phyloP scores from a whole-genome alignment of 202 grass and related monocot genomes.

The Dendrocalamus latiflorus region DNA sequence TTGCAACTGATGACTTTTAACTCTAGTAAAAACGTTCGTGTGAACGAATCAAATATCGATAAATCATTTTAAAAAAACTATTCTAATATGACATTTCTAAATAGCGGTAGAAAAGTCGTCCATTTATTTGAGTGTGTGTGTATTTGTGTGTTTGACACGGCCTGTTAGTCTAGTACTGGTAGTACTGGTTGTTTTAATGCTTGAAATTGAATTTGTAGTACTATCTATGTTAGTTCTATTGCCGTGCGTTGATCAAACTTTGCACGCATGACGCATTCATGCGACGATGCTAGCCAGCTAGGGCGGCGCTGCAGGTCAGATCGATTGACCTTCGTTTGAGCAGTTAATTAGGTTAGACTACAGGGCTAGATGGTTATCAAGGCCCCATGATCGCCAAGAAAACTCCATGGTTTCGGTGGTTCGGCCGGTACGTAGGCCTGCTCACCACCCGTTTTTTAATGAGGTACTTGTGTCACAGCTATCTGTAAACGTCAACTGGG shows the following conservation, averaged over 20 bases:
- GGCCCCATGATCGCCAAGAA: neutral
- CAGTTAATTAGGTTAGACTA: neutral
- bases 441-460: neutral
- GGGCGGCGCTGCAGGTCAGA: slow-evolving; percentile 26
- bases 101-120: too few relatives aligned
- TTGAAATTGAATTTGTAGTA: neutral
- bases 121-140: too few relatives aligned
- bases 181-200: neutral
- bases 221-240: neutral
- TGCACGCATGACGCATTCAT: neutral
- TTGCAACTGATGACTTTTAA: fast-evolving
- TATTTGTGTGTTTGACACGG: too few relatives aligned
- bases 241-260: slow-evolving; percentile 41
- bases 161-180: neutral
- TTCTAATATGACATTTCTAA: too few relatives aligned
- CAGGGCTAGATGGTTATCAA: neutral
- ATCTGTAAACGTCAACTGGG: neutral
- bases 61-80: too few relatives aligned
- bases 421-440: neutral
- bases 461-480: neutral
- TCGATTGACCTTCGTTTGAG: slow-evolving; percentile 1
- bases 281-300: neutral
- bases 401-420: too few relatives aligned
- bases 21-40: too few relatives aligned
- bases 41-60: too few relatives aligned